Base-by-base conservation (phyloP, 2,329 filamentous ascomycete genomes). In the Aureobasidium sp. region DNA sequence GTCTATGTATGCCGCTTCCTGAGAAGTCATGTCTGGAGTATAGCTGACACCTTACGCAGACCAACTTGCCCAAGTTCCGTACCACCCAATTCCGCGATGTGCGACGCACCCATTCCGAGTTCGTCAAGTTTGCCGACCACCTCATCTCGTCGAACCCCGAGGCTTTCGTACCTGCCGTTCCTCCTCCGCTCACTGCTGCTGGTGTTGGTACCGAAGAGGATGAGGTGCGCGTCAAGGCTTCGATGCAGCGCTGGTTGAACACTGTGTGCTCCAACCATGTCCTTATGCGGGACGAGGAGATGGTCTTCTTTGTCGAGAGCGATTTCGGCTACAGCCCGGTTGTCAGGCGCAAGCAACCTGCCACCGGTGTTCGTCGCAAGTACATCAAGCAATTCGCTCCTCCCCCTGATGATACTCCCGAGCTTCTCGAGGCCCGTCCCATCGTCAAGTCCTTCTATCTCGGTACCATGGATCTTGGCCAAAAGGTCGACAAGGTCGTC, bases 31-130 rank as follows among this genome's bases (percentile, higher is more conserved):
- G 24, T 14, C 22, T 35, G 17, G 9, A 2, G 53, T 24, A 24
- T 9, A 35, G 19, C 57, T 50, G 60, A 11, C 29, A 29, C 27
- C 22, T n/a, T 45, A 48, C 50, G 27, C 64, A 99, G 94, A 99
- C 94, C 67, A 99, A 99, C 76, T 88, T 99, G n/a, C 92, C 93
- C 59, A 93, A 93, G 68, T 99, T 97, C 76, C 86, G 94, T 69
- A 99, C 94, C 0, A 99, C 94, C 5, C 94, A 99, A 74, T 99
- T 97, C 77, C 91, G 94, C 71, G 94, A 99, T 75, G 91, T 99
- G 67, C 89, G 94, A 68, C 90, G 94, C 64, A 88, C 95, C 64
- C 94, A 99, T 76, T 91, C 90, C 52, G 94, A 99, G 73, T 99
- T 99, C 70, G 82, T 90, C 66, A 99, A 97, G 76, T 86, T 99